Evolutionary conservation across 345 rosid genomes (phyloP).

Genomic region (Dimocarpus longan): DNA sequence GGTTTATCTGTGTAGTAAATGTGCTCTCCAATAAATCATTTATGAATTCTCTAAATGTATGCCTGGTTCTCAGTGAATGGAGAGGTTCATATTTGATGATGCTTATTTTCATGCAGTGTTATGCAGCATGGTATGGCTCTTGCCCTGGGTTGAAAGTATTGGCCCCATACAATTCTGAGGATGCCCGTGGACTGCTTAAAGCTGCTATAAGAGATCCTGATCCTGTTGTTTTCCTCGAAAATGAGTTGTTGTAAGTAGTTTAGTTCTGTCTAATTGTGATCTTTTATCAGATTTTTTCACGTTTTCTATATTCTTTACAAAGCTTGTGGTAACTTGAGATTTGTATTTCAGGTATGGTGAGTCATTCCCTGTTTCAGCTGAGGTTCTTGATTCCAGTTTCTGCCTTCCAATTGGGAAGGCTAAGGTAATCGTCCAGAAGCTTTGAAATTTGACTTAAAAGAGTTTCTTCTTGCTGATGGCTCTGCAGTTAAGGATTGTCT

Average conservation of each 20-base stretch:
- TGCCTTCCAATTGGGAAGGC: slow-evolving; percentile 97
- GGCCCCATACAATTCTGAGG: slow-evolving; percentile 84
- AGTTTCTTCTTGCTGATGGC: slow-evolving; percentile 11
- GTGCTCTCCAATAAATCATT: not conserved
- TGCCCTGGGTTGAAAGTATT: slow-evolving; percentile 92
- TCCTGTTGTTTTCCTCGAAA: slow-evolving; percentile 95
- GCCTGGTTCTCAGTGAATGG: not conserved
- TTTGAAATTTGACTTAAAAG: not conserved
- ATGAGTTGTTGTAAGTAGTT: slow-evolving; percentile 80
- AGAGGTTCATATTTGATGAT: not conserved
- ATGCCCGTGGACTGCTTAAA: slow-evolving; percentile 88
- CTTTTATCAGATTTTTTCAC: not conserved
- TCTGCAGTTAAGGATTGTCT: slow-evolving; percentile 4
- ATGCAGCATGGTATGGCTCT: slow-evolving; percentile 89
- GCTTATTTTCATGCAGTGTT: slow-evolving; percentile 58
- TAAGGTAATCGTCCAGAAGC: slow-evolving; percentile 49
- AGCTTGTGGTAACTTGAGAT: slow-evolving; percentile 9
- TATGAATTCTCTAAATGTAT: not conserved
- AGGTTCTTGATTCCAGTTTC: slow-evolving; percentile 89
- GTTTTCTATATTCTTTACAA: not conserved
- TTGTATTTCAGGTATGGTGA: slow-evolving; percentile 73
- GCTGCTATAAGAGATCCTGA: slow-evolving; percentile 98
- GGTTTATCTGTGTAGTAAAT: not conserved
- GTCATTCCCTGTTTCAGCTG: slow-evolving; percentile 85
- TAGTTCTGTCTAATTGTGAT: not conserved